Percentiles rank a stretch among this genome's conserved stretches.
Conservation (phyloP, 257 asterid genomes). For the Solanum sejunctum region DNA sequence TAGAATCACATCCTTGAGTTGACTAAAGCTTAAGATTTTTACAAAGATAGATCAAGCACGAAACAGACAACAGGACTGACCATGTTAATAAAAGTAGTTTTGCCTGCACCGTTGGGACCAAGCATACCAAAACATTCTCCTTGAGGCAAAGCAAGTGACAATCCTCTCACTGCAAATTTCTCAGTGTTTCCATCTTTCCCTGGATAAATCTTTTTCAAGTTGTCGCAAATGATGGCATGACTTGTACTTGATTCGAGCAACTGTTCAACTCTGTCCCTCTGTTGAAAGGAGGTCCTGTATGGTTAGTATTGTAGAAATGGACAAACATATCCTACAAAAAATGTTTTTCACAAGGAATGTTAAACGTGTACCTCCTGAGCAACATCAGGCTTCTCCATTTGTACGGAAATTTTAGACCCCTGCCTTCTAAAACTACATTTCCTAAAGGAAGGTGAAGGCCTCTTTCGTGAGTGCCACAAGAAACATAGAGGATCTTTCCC, state of each 20-base stretch:
- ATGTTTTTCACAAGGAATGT: background rate
- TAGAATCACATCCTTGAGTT: background rate
- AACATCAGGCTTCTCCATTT: constrained; percentile 72
- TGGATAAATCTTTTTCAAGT: constrained; percentile 71
- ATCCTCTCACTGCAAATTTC: constrained; percentile 77
- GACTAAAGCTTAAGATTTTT: background rate
- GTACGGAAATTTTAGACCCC: constrained; percentile 60
- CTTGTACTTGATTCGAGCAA: constrained; percentile 49
- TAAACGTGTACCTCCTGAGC: constrained; percentile 59
- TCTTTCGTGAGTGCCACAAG: constrained; percentile 31
- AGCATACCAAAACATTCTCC: constrained; percentile 99
- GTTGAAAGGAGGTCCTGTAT: constrained; percentile 7
- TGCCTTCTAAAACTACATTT: constrained; percentile 57
- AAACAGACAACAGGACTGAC: constrained; percentile 25
- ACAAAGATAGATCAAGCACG: background rate
- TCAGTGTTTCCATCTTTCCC: constrained; percentile 90
- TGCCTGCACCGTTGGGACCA: constrained; percentile 99
- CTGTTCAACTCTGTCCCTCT: constrained; percentile 88
- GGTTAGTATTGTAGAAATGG: background rate
- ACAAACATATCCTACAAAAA: background rate
- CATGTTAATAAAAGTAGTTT: constrained; percentile 93
- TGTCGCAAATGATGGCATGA: constrained; percentile 57
- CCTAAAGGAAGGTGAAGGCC: constrained; percentile 41
- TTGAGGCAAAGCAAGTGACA: constrained; percentile 85
- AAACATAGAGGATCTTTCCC: constrained; percentile 60